Percentiles rank a stretch among this genome's conserved stretches.
Evolutionary conservation across 1,284 basidiomycete genomes (phyloP).

Genomic region (Peniophora sp.): DNA sequence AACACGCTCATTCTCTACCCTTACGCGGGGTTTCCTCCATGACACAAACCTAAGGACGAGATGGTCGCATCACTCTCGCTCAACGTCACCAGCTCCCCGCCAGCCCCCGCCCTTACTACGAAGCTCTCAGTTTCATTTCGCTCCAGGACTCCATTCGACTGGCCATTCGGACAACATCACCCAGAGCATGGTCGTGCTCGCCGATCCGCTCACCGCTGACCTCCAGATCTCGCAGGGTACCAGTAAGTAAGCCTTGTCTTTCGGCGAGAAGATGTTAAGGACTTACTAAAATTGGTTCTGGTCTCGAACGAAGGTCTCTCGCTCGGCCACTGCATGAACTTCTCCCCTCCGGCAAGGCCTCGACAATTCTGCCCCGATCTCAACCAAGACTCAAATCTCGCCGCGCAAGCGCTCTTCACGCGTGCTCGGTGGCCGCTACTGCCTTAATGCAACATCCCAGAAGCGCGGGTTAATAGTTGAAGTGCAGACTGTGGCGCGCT

Average conservation of each 20-base stretch:
- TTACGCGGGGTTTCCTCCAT: too few relatives aligned
- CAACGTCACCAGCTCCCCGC: slow-evolving; percentile 39
- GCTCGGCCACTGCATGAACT: slow-evolving; percentile 52
- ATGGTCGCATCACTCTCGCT: slow-evolving; percentile 61
- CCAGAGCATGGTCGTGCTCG: slow-evolving; percentile 56
- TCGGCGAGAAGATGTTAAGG: too few relatives aligned
- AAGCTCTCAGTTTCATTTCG: slow-evolving; percentile 52
- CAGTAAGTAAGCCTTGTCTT: too few relatives aligned
- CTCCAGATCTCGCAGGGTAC: slow-evolving; percentile 55
- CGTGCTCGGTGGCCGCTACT: slow-evolving; percentile 59
- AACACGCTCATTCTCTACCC: too few relatives aligned
- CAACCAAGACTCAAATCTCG: slow-evolving; percentile 62
- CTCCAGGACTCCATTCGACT: slow-evolving; percentile 53
- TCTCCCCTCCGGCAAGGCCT: slow-evolving; percentile 45
- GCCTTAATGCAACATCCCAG: slow-evolving; percentile 38
- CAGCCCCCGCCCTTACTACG: slow-evolving; percentile 59
- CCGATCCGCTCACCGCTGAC: slow-evolving; percentile 62
- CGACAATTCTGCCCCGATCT: slow-evolving; percentile 53
- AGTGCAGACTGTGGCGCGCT: background rate
- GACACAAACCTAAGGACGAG: too few relatives aligned
- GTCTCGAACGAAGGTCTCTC: slow-evolving; percentile 58
- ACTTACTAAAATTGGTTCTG: slow-evolving; percentile 38
- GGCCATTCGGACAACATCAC: slow-evolving; percentile 59
- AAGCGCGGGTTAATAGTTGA: slow-evolving; percentile 18
- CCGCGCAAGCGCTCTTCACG: slow-evolving; percentile 66